These are phyloP conservation scores for Dictyostelium brefeldianum DNA, from an alignment of 78 protist species.

Conservation along the genomic window DNA sequence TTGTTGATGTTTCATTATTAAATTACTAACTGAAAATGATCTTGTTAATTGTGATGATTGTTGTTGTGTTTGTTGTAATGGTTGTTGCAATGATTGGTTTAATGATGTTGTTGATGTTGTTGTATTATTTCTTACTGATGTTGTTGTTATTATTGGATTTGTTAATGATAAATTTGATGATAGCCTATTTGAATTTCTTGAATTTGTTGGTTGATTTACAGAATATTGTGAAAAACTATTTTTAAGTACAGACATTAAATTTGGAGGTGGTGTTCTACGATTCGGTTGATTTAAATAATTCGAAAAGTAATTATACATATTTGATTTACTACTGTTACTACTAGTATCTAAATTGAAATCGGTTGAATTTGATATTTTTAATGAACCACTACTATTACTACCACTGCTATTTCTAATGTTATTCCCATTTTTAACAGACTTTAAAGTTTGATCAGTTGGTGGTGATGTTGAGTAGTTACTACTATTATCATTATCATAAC, in stretches of 20 bases:
- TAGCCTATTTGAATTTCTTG: neutral
- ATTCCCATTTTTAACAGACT: neutral
- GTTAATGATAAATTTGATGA: neutral
- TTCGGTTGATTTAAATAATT: constrained; percentile 8
- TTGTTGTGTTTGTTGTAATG: neutral
- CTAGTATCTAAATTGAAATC: neutral
- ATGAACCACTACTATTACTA: neutral
- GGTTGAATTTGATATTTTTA: constrained; percentile 5
- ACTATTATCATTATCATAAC: neutral
- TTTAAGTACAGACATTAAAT: constrained; percentile 1
- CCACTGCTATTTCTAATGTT: neutral
- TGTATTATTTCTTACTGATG: neutral
- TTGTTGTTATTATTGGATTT: neutral
- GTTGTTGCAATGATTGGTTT: neutral
- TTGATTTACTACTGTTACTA: no score
- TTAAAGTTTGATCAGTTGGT: neutral
- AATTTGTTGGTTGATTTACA: neutral
- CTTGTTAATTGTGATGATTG: neutral
- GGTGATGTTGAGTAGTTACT: neutral
- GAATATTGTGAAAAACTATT: constrained; percentile 15
- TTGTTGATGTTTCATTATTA: neutral
- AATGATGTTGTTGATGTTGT: neutral
- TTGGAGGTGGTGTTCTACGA: constrained; percentile 24
- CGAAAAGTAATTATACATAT: no score
- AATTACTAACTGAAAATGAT: neutral